Base-by-base conservation (phyloP, 2,329 filamentous ascomycete genomes). In the Epichloe aotearoae region DNA sequence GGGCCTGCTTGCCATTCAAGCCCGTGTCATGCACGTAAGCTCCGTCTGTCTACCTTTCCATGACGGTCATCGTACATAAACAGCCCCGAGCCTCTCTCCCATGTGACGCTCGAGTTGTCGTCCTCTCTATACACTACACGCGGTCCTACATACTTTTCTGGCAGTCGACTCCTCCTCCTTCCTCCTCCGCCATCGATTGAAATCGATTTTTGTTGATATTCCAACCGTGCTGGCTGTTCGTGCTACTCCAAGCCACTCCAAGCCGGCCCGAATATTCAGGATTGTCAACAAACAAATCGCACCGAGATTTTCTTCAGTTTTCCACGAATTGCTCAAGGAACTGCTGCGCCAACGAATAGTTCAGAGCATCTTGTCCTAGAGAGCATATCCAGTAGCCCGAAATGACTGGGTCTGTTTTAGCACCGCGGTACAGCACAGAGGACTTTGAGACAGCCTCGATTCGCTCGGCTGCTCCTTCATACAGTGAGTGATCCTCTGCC, bases 391-490 rank as follows among this genome's bases (percentile, higher is more conserved):
- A 38, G 49, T 50, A 42, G 48, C 43, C 56, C 61, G 60, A 58
- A 53, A 66, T 66, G 64, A 64, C 62, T 34, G 65, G 56, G 41
- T 55, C 59, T 20, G 52, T 63, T 49, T 57, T 58, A 47, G 58
- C 62, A 20, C 59, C 65, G 50, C 64, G 66, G 44, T 69, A 68
- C 52, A 65, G 62, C 56, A 58, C 67, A 5, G 75, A 79, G 53
- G 82, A 85, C 62, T 79, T 83, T 52, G 82, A 86, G 58, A 83
- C 82, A 20, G 74, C 77, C 6, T 86, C 83, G 10, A 76, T 86
- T 54, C 79, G 72, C 57, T 85, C 82, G 17, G 75, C 75, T 7
- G 81, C 82, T n/a, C 82, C 82, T 40, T 85, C 82, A 10, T 85
- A 85, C 63, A 71, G 77, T 81, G 58, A 72, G 76, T 69, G 38